Conservation (phyloP, 495 filamentous ascomycete genomes). For the Opeltia flavorubescens region DNA sequence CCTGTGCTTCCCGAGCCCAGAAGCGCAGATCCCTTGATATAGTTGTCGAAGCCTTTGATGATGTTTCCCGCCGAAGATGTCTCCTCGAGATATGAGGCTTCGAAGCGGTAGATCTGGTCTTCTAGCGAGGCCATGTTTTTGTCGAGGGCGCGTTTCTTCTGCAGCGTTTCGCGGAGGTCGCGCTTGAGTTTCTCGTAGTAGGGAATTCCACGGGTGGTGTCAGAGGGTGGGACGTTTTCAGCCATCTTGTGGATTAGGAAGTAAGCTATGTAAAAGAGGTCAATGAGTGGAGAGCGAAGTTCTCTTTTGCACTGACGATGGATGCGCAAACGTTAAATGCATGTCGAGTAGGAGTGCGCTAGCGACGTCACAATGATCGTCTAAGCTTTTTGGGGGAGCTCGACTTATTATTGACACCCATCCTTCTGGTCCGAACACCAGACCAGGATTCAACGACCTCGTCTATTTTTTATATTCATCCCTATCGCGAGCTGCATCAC, state of each 20-base stretch:
- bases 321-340: neutral
- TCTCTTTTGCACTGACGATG: neutral
- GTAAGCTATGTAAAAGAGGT: neutral
- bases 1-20: conserved; percentile 16
- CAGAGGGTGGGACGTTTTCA: conserved; percentile 33
- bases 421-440: too few species aligned
- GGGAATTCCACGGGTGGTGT: conserved; percentile 33
- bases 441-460: too few species aligned
- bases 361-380: neutral
- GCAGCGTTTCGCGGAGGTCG: conserved; percentile 51
- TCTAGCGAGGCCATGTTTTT: conserved; percentile 54
- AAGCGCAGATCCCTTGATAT: conserved; percentile 68
- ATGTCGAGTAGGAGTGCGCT: too few species aligned
- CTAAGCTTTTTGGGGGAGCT: too few species aligned
- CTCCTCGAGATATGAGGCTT: conserved; percentile 81
- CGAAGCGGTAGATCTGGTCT: conserved; percentile 71
- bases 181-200: conserved; percentile 63
- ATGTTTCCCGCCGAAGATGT: conserved; percentile 81
- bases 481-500: too few species aligned
- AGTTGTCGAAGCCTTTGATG: conserved; percentile 92
- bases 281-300: neutral
- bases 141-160: conserved; percentile 53
- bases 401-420: too few species aligned
- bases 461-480: too few species aligned
- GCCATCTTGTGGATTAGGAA: conserved; percentile 28